These are phyloP conservation scores for Hemileccinum impolitum DNA, from an alignment of 768 basidiomycete genomes.

Conservation along the genomic window DNA sequence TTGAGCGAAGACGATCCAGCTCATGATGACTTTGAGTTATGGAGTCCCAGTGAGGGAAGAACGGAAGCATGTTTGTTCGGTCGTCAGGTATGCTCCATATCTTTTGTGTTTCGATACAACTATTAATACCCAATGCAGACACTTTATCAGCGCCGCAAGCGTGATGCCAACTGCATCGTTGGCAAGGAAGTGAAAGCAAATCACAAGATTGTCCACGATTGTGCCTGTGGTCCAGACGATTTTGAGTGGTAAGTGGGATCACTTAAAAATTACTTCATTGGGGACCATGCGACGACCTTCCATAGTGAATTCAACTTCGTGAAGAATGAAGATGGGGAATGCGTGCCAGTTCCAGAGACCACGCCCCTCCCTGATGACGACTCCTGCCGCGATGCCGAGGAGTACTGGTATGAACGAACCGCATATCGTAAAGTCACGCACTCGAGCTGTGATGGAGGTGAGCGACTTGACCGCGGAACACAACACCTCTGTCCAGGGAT, in stretches of 20 bases:
- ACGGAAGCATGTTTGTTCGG: constrained; percentile 89
- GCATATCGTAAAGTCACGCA: constrained; percentile 87
- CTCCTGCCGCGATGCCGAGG: constrained; percentile 57
- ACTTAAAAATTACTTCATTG: not conserved
- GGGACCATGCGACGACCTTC: not conserved
- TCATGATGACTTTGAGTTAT: constrained; percentile 93
- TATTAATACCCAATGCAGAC: constrained; percentile 46
- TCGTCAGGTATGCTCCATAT: constrained; percentile 55
- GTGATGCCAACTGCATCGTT: constrained; percentile 79
- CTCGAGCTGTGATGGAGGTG: constrained; percentile 81
- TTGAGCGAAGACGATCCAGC: constrained; percentile 67
- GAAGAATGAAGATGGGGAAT: constrained; percentile 64
- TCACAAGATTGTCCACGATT: constrained; percentile 60
- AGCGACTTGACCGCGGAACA: constrained; percentile 71
- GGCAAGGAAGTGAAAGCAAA: constrained; percentile 60
- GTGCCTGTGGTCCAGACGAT: constrained; percentile 68
- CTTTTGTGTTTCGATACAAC: not conserved
- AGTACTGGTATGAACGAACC: constrained; percentile 94
- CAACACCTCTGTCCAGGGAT: constrained; percentile 82
- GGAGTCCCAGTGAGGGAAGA: constrained; percentile 93
- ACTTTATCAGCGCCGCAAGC: constrained; percentile 83
- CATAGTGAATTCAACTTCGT: constrained; percentile 89
- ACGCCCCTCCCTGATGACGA: constrained; percentile 58
- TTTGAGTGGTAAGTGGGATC: constrained; percentile 84
- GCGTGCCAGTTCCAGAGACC: constrained; percentile 74